Evolutionary conservation across 768 basidiomycete species (phyloP).

Genomic region (Tylopilus intermedius): DNA sequence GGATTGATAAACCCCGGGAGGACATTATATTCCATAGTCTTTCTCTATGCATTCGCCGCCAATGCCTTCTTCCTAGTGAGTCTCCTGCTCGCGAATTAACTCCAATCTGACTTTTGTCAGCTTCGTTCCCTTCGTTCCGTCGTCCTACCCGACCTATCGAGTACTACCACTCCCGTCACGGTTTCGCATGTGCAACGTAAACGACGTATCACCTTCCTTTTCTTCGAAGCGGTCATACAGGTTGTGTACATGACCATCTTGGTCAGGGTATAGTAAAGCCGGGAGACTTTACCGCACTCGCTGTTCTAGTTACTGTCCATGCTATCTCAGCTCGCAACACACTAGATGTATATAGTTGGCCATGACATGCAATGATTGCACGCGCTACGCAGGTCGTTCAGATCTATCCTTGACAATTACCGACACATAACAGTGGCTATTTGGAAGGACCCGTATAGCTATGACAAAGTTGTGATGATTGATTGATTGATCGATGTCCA

Average conservation of each 20-base stretch:
- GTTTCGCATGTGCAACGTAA: constrained; percentile 76
- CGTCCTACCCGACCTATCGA: constrained; percentile 73
- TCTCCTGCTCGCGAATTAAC: neutral
- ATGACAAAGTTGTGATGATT: no score
- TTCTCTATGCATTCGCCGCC: constrained; percentile 81
- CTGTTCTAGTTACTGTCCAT: neutral
- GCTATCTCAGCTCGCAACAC: neutral
- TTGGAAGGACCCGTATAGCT: no score
- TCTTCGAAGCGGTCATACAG: constrained; percentile 79
- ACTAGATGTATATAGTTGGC: neutral
- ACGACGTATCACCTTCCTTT: constrained; percentile 84
- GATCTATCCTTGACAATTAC: no score
- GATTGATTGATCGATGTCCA: no score
- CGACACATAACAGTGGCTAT: no score
- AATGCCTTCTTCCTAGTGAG: constrained; percentile 92
- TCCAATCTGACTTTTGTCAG: constrained; percentile 37
- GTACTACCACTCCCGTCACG: constrained; percentile 43
- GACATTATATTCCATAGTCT: constrained; percentile 64
- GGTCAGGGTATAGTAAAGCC: constrained; percentile 45
- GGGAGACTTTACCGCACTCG: neutral
- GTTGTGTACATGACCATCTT: constrained; percentile 82
- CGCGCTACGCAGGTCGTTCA: neutral
- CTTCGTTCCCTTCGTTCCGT: constrained; percentile 90
- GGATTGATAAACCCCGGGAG: constrained; percentile 60
- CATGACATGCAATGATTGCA: neutral